Evolutionary conservation across 176 grass and related monocot species (phyloP), one percentile per base, ranked within the genome.

Genomic region (Ensete glaucum): DNA sequence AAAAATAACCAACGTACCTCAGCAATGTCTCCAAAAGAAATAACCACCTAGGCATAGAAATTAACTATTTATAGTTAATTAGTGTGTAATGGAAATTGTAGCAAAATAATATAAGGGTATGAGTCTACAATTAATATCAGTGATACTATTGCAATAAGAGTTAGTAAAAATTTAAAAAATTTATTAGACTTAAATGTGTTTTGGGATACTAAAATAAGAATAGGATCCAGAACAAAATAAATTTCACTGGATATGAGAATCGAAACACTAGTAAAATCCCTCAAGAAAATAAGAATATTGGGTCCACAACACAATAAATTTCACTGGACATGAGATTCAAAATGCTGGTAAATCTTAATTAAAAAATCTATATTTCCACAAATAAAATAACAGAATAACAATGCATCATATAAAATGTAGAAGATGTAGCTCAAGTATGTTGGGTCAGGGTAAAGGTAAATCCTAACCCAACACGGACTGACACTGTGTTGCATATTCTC

Each of bases 1-100:
- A 53, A 3, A 82, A 43, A 43, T 68, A 52, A 74, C 64, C n/a
- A 65, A 0, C 72, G 9, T n/a, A 85, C 85, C 85, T 88, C 85
- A 50, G 84, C 59, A 81, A 88, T 88, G 69, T 88, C 85, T 81
- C 78, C 81, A 49, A 88, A 80, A 56, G 82, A 82, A 77, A 88
- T 60, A 29, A 88, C 77, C 77, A 88, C 82, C 85, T 88, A 72
- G 26, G 17, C 62, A 54, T 25, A 8, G 17, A 64, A 72, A 62
- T 63, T 69, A 26, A 72, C 54, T 53, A 59, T 73, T 20, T 1
- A n/a, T 76, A 6, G 11, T 13, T 52, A 15, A 64, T 57, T 64
- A 16, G 19, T 52, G 25, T 17, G 14, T 73, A 15, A 26, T 55
- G 8, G 3, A 20, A 71, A 21, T 20, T 52, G 9, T 15, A 1